Conservation (phyloP, 345 rosid genomes). For the Dipteronia dyeriana region DNA sequence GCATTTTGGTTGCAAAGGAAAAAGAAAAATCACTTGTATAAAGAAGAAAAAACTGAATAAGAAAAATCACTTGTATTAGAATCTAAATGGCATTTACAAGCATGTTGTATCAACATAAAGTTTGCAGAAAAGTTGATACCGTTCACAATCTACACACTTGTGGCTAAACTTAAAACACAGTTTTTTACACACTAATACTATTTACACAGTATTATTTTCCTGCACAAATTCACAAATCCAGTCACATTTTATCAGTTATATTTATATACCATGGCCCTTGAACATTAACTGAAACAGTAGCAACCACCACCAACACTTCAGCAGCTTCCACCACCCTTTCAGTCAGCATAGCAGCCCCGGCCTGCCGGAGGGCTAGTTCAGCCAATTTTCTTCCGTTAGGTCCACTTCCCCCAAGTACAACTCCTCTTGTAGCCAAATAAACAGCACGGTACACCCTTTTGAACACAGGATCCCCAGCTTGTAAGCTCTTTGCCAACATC, state of each 20-base stretch:
- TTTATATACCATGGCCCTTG: constrained; percentile 70
- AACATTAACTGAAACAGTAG: constrained; percentile 56
- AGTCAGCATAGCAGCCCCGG: constrained; percentile 54
- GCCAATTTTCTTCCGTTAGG: constrained; percentile 53
- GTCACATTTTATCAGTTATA: constrained; percentile 38
- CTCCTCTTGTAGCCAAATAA: constrained; percentile 66
- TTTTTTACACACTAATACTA: neutral
- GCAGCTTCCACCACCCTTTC: constrained; percentile 64
- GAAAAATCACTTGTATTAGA: too few relatives aligned
- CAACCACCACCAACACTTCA: constrained; percentile 59
- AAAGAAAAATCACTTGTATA: neutral
- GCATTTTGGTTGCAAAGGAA: too few relatives aligned
- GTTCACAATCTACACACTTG: constrained; percentile 11
- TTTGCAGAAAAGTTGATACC: neutral
- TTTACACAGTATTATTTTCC: constrained; percentile 10
- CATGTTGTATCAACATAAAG: neutral
- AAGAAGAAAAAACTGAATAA: too few relatives aligned
- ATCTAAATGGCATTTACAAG: neutral
- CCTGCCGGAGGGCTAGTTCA: constrained; percentile 56
- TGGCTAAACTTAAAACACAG: neutral
- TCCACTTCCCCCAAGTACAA: constrained; percentile 63
- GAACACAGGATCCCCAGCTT: constrained; percentile 74
- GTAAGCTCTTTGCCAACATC: constrained; percentile 73
- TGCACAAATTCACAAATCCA: constrained; percentile 11
- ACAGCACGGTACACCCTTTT: constrained; percentile 67